Base-by-base conservation (phyloP, 2,329 filamentous ascomycete genomes). In the Alternaria novae-zelandiae region DNA sequence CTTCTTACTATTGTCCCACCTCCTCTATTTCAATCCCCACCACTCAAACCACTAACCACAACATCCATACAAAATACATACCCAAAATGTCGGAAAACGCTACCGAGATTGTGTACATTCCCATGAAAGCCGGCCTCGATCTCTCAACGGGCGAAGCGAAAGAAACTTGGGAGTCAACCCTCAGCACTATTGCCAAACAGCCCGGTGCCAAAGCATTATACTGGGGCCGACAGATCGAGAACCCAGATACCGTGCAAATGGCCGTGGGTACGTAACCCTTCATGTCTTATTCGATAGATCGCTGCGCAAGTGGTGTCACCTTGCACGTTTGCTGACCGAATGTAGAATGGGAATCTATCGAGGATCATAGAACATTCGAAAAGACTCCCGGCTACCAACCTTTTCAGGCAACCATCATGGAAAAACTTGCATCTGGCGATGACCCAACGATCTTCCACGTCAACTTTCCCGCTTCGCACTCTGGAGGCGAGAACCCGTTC, bases 331-430 rank as follows among this genome's bases (percentile, higher is more conserved):
- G 28, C 49, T 53, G 30, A 53, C 17, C 13, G 4, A 25, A 6
- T 17, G 43, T 57, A 85, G 83, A 82, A 36, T 86, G 84, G 84
- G 77, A 81, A 20, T 73, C 66, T 30, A 51, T 82, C 36, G 66
- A 75, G 20, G 30, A 70, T 7, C 83, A 86, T 76, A 63, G 79
- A 45, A 59, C 68, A 25, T 86, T 86, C 75, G 78, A 77, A 50
- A 47, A 65, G 3, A 73, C 70, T 1, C 70, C 76, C 9, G 58
- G 49, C 21, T 86, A 85, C 72, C 51, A 36, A 0, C 72, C 80
- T 3, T 83, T 85, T 66, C 51, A 79, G 5, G 59, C 77, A 6
- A 63, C 61, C 17, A 57, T 83, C 36, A 32, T 46, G 4, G 63
- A 54, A n/a, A 36, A 68, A 3, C 67, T 83, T 25, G 58, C 80